These are phyloP conservation scores for Clathrospora elynae DNA, from an alignment of 2,329 filamentous ascomycete species.

Conservation along the genomic window DNA sequence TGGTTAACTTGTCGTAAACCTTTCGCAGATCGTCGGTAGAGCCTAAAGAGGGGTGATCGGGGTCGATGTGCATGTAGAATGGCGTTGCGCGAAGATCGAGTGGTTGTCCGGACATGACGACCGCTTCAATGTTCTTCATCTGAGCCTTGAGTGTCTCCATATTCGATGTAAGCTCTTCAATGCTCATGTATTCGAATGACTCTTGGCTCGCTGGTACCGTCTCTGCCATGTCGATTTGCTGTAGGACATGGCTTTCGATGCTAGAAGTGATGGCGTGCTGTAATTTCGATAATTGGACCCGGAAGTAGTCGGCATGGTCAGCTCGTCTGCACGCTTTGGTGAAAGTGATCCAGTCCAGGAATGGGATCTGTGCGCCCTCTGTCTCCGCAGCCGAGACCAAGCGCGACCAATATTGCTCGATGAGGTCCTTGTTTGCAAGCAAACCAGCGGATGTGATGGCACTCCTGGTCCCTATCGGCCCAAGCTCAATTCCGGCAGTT, in stretches of 20 bases:
- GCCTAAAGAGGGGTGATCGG: conserved; percentile 27
- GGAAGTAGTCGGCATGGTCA: conserved; percentile 28
- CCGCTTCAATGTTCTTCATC: conserved; percentile 34
- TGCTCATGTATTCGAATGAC: conserved; percentile 19
- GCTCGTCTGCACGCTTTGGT: conserved; percentile 39
- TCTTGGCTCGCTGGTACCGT: background rate
- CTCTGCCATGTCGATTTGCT: conserved; percentile 14
- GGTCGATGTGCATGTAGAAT: conserved; percentile 47
- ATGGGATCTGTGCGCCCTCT: conserved; percentile 26
- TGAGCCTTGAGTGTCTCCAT: conserved; percentile 31
- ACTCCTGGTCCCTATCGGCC: conserved; percentile 27
- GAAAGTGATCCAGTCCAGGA: conserved; percentile 43
- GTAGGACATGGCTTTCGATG: conserved; percentile 15
- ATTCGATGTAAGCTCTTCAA: conserved; percentile 21
- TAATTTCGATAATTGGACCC: conserved; percentile 30
- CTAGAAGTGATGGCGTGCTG: conserved; percentile 30
- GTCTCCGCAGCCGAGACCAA: conserved; percentile 30
- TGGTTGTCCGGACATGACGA: conserved; percentile 40
- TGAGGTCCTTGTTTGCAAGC: conserved; percentile 26
- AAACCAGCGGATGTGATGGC: conserved; percentile 39
- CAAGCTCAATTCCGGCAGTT: conserved; percentile 25
- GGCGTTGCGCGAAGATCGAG: conserved; percentile 45
- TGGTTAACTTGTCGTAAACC: conserved; percentile 54
- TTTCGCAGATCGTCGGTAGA: conserved; percentile 38
- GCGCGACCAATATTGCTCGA: conserved; percentile 40